Base-by-base conservation (phyloP, 805 yeast species). In the Kazachstania africana region DNA sequence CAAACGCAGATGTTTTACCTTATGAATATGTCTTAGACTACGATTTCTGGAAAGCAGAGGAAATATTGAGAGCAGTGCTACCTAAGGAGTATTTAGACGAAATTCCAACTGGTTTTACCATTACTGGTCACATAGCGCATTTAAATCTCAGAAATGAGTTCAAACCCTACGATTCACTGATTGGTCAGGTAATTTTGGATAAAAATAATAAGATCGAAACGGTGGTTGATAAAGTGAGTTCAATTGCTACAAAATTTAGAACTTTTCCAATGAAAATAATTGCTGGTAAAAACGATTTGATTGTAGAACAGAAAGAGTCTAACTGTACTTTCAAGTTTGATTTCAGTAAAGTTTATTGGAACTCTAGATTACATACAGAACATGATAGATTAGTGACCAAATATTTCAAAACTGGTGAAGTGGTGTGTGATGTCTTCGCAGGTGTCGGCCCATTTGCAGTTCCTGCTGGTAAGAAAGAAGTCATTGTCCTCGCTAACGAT, bases 401-500 rank as follows among this genome's bases (percentile, higher is more conserved):
- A 24, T 64, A 62, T 36, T 78, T 81, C 45, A 45, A 68, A 26
- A 63, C 70, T 4, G 78, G 79, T 8, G 79, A 78, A 36, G 80
- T 84, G 5, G 80, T 93, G 0, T 83, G 84, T 46, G 99, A 91
- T 60, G 96, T 85, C 0, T 82, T 93, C 73, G 97, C 95, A 1
- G 99, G 99, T 28, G 97, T 91, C 2, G 99, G 99, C 0, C 99
- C 99, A 4, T 91, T 93, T 62, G 88, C 94, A 2, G 73, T 91
- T 1, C 99, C 99, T 0, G 94, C 96, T 1, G 97, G 87, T 10
- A 84, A 79, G 54, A 82, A 78, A 38, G 69, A 70, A 12, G 79
- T 76, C 8, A 53, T 87, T 32, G 94, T 83, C 0, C 63, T 91
- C 44, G 95, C 96, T 8, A 91, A 87, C 52, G 99, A 91, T 54